Base-by-base conservation (phyloP, 768 basidiomycete species). In the Pholiota microspora region DNA sequence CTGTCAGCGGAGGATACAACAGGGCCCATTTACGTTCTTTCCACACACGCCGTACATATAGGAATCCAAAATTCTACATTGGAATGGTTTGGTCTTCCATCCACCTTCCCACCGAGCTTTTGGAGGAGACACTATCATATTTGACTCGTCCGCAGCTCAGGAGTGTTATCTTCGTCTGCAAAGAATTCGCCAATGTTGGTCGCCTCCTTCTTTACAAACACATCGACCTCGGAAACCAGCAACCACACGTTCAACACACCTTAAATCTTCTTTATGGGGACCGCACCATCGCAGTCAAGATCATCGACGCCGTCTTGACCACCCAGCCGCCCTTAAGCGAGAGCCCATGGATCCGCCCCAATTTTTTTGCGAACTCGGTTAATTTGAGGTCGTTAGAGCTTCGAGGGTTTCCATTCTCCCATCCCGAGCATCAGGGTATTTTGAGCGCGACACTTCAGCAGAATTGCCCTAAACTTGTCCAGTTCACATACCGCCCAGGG, bases 381-480 rank as follows among this genome's bases (percentile, higher is more conserved):
- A 59, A 51, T 44, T 38, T 62, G 24, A 46, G 29, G 23, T 32
- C 48, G 1, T 34, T 62, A 27, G 58, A 62, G 23, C 46, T 62
- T 13, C 25, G 29, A 27, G 61, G 61, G 2, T 52, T 57, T 25
- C 61, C 61, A 1, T 62, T 62, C 28, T 29, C 44, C 18, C 7
- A 21, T 5, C 45, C 21, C 2, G 16, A 29, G 1, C 51, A 53
- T 36, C 40, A 51, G 15, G 25, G 31, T 1, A 18, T 28, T 15
- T 59, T 62, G 29, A 13, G 24, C 12, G n/a, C 34, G 2, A 55
- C 51, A 9, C 44, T 62, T 2, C 45, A 45, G 7, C 27, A 4
- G 4, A 49, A n/a, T 1, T 62, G 58, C 45, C 49, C 32, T 8
- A 48, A 55, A n/a, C 28, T 62, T 1, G 23, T 23, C 10, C 4